A percentile compares a stretch with the other conserved stretches of the same genome.
Conservation (phyloP, 495 filamentous ascomycete species). For the Choiromyces venosus region DNA sequence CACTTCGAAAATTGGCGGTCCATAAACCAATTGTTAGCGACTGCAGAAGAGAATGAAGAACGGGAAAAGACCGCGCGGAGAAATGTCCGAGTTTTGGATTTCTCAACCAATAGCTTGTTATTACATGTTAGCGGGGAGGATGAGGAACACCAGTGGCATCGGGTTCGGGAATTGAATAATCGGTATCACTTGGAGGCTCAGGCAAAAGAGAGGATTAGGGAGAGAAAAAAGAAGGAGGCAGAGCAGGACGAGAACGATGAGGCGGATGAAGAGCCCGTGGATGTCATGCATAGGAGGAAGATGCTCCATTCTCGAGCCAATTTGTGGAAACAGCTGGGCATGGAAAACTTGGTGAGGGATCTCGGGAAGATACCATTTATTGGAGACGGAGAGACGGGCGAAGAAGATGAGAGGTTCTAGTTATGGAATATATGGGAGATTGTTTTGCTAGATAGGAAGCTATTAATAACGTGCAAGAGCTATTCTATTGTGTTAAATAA, state of each 20-base stretch:
- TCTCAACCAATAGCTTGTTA: not conserved
- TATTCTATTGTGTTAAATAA: not conserved
- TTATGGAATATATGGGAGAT: not conserved
- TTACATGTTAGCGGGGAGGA: not conserved
- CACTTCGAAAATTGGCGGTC: slow-evolving; percentile 1
- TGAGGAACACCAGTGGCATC: not conserved
- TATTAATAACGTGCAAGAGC: not conserved
- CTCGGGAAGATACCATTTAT: not conserved
- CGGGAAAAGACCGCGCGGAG: not conserved
- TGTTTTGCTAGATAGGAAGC: not conserved
- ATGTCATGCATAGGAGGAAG: not conserved
- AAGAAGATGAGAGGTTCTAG: not conserved
- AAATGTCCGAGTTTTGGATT: not conserved
- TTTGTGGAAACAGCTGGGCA: not conserved
- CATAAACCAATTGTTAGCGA: not conserved
- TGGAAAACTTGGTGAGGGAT: not conserved
- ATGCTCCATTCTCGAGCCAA: not conserved
- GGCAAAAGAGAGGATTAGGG: not conserved
- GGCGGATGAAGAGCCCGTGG: not conserved
- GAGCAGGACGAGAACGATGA: not conserved
- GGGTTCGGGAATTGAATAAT: not conserved
- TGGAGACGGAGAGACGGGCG: not conserved
- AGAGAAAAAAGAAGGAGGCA: not conserved
- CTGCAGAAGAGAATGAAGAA: not conserved
- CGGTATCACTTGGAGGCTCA: not conserved